phyloP scores from a whole-genome alignment of 345 rosid genomes.

The Arabidopsis suecica region DNA sequence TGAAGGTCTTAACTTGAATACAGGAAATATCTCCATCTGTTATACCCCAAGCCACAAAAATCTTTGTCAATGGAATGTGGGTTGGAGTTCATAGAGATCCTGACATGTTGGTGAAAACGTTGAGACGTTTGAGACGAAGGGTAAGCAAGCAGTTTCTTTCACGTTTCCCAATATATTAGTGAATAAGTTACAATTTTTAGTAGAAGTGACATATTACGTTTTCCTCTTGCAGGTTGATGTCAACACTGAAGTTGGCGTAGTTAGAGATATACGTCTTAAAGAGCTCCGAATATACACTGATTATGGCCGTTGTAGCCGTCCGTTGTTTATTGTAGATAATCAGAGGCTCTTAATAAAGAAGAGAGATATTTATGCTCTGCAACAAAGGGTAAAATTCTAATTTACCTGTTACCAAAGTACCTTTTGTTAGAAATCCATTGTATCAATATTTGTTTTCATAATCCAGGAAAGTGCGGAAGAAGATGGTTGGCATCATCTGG shows the following conservation, averaged over 20 bases:
- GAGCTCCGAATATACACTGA: conserved; percentile 95
- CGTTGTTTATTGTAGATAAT: conserved; percentile 91
- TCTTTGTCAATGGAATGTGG: conserved; percentile 97
- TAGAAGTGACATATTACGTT: conserved; percentile 17
- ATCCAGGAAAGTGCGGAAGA: conserved; percentile 84
- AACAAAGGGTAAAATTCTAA: conserved; percentile 67
- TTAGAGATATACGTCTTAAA: conserved; percentile 86
- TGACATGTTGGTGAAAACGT: conserved; percentile 96
- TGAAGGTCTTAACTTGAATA: conserved; percentile 36
- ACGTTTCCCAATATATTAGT: conserved; percentile 9
- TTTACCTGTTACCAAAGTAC: neutral
- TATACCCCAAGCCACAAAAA: conserved; percentile 94
- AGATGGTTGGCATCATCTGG: conserved; percentile 95
- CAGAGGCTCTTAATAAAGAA: conserved; percentile 93
- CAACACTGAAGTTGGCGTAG: conserved; percentile 98
- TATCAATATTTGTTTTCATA: conserved; percentile 26
- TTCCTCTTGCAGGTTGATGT: conserved; percentile 75
- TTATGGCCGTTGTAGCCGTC: conserved; percentile 98
- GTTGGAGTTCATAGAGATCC: conserved; percentile 98
- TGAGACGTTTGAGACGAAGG: conserved; percentile 89
- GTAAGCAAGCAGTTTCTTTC: conserved; percentile 50
- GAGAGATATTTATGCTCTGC: conserved; percentile 82
- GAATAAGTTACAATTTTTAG: neutral
- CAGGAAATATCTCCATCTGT: conserved; percentile 98
- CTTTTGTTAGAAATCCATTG: neutral